Evolutionary conservation across 768 basidiomycete genomes (phyloP), one percentile per base, ranked within the genome.

Genomic region (Solioccasus polychromus): DNA sequence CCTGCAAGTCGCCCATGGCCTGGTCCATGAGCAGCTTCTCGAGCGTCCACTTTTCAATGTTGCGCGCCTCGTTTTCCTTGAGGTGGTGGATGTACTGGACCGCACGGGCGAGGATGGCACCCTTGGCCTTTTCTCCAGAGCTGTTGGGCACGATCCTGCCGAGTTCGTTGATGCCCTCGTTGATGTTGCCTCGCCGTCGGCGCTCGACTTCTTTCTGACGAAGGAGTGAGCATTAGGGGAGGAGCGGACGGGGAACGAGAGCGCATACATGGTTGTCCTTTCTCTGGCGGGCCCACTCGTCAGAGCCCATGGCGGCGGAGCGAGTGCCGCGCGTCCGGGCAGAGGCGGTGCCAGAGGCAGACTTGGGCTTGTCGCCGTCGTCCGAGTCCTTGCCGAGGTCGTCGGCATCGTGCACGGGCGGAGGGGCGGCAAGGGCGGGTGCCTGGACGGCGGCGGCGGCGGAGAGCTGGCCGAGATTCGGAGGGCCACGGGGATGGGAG

Each of bases 121-220:
- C 90, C 61, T 98, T 96, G 42, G 87, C 85, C 58, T 88, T 89
- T 63, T 92, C 89, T 24, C 89, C 88, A 0, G 86, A 83, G 22
- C 84, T 88, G 54, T 84, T 88, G 4, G 94, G 94, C 9, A 97
- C 85, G 54, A 94, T 88, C 0, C 84, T 79, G 0, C 88, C 86
- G 14, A 98, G 83, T 56, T 89, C 87, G 59, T 88, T 92, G 71
- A 99, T 96, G 0, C 94, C 94, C 51, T 94, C 88, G 68, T 95
- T 96, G 69, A 99, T 97, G 55, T 92, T 92, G 15, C 93, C 93
- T 37, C 95, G 77, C 42, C 95, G 85, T 29, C 92, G 82, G 42
- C 95, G 87, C 66, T 99, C 95, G 11, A 98, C 93, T 71, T 97
- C 93, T 90, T 97, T 97, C 94, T 97, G 70, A 41, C 4, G 8